Evolutionary conservation across 495 filamentous ascomycete species (phyloP).

Genomic region (Diplogelasinospora grovesii): DNA sequence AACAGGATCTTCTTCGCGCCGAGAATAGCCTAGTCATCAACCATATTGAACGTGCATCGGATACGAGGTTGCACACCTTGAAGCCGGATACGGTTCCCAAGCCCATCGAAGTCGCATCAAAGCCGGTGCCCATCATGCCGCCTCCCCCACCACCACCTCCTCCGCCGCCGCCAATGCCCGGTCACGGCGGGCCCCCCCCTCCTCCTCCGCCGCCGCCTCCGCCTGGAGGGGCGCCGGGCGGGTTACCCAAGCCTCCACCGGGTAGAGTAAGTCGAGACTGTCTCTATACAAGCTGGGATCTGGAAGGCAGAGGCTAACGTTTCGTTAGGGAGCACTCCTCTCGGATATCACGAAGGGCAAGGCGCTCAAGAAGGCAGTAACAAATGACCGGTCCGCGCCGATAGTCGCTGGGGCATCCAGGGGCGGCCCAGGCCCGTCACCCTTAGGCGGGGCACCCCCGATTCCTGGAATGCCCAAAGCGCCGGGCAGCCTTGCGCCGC

Average conservation of each 20-base stretch:
- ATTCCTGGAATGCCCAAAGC: constrained; percentile 60
- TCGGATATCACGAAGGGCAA: constrained; percentile 81
- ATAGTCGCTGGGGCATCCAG: constrained; percentile 47
- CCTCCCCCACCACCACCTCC: constrained; percentile 25
- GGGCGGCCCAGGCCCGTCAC: constrained; percentile 45
- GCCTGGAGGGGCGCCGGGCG: constrained; percentile 18
- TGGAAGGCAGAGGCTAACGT: constrained; percentile 24
- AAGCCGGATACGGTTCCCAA: no score
- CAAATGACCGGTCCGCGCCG: constrained; percentile 92
- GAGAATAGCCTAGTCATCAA: no score
- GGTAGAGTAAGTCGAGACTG: constrained; percentile 11
- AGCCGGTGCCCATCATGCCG: constrained; percentile 3
- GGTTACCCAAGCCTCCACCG: neutral
- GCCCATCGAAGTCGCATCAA: neutral
- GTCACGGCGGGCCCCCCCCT: constrained; percentile 25
- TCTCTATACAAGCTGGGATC: no score
- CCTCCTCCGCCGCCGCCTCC: constrained; percentile 28
- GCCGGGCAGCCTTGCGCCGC: constrained; percentile 65
- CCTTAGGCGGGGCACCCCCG: constrained; percentile 67
- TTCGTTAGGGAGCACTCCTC: constrained; percentile 72
- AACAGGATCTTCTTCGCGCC: no score
- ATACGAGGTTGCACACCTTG: no score
- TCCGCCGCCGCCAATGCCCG: constrained; percentile 19
- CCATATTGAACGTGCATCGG: no score
- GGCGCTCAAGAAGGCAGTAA: constrained; percentile 77